Percentiles rank a stretch among this genome's conserved stretches.
Evolutionary conservation across 1,284 basidiomycete species (phyloP).

Genomic region (Microbotryum scabiosae): DNA sequence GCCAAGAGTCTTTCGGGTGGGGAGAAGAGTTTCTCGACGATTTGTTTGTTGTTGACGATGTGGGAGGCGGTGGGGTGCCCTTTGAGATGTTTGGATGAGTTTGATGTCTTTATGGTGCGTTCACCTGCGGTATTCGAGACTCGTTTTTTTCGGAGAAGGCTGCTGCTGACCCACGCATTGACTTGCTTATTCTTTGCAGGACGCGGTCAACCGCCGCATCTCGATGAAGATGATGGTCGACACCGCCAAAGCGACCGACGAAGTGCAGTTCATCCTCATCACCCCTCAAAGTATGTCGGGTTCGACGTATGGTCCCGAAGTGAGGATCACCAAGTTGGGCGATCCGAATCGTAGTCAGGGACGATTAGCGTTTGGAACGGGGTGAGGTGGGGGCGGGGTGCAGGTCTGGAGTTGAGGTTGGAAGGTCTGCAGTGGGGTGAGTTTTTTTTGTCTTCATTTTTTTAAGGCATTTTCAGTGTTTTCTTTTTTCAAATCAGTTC

Average conservation of each 20-base stretch:
- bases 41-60: constrained; percentile 80
- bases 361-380: too few relatives aligned
- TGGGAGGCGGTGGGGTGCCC: constrained; percentile 96
- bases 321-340: constrained; percentile 20
- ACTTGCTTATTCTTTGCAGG: too few relatives aligned
- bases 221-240: constrained; percentile 53
- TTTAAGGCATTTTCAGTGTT: too few relatives aligned
- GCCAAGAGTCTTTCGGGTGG: constrained; percentile 71
- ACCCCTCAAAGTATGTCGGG: constrained; percentile 53
- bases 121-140: too few relatives aligned
- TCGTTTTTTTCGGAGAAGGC: too few relatives aligned
- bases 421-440: too few relatives aligned
- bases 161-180: too few relatives aligned
- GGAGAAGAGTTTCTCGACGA: constrained; percentile 95
- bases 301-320: constrained; percentile 13
- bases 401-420: too few relatives aligned
- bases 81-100: constrained; percentile 78
- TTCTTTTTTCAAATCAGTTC: too few relatives aligned
- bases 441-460: too few relatives aligned
- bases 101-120: constrained; percentile 29
- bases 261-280: constrained; percentile 85
- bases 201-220: constrained; percentile 41
- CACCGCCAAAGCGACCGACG: constrained; percentile 68
- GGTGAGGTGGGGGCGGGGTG: too few relatives aligned
- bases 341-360: constrained; percentile 22